phyloP scores from a whole-genome alignment of 306 rosid species.

The Lupinus albus region DNA sequence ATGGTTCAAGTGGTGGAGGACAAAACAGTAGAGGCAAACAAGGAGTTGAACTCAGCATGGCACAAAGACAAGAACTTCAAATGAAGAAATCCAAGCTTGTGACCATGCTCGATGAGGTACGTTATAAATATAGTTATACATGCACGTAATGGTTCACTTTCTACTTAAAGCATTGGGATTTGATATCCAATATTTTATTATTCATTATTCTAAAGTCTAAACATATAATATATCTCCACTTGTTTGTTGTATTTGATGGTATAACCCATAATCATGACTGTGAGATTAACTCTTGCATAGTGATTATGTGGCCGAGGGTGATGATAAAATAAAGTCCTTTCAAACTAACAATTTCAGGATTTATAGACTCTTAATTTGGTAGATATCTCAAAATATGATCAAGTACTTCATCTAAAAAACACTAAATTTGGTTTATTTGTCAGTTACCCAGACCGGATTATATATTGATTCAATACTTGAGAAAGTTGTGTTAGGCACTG shows the following conservation, averaged over 20 bases:
- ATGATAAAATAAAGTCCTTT: too few species aligned
- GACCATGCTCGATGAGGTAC: constrained; percentile 84
- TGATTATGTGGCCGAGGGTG: too few species aligned
- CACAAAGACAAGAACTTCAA: constrained; percentile 78
- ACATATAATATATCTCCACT: neutral
- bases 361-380: too few species aligned
- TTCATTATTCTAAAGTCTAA: neutral
- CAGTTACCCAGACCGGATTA: neutral
- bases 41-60: constrained; percentile 54
- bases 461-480: too few species aligned
- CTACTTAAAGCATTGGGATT: too few species aligned
- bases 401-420: neutral
- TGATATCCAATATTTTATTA: neutral
- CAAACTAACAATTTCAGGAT: too few species aligned
- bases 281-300: too few species aligned
- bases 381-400: too few species aligned
- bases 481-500: too few species aligned
- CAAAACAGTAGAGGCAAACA: constrained; percentile 44
- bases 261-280: too few species aligned
- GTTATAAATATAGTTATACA: neutral
- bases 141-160: too few species aligned
- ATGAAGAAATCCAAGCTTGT: constrained; percentile 80
- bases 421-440: neutral
- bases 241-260: neutral
- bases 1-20: constrained; percentile 40